These are phyloP conservation scores for Colletotrichum cuscutae DNA, from an alignment of 2,329 filamentous ascomycete genomes.

Conservation along the genomic window DNA sequence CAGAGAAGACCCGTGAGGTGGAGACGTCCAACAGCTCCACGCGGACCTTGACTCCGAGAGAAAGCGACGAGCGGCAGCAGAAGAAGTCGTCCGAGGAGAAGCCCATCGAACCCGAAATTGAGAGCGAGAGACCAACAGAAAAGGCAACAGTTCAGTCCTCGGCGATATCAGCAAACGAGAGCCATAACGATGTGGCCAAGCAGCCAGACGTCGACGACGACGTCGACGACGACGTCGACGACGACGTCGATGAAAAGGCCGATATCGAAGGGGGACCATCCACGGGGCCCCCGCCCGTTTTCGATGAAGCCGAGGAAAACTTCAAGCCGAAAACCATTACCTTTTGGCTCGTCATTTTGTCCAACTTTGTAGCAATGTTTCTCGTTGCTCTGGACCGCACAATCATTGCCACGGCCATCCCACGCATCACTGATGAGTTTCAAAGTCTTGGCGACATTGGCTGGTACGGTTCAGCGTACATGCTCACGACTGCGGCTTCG, in stretches of 20 bases:
- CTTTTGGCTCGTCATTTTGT: conserved; percentile 66
- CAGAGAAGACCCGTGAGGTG: neutral
- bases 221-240: conserved; percentile 19
- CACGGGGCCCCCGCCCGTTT: neutral
- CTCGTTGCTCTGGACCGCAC: conserved; percentile 67
- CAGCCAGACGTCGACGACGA: conserved; percentile 24
- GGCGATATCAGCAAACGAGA: conserved; percentile 16
- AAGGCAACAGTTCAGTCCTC: conserved; percentile 7
- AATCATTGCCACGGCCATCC: conserved; percentile 66
- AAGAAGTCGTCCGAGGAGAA: conserved; percentile 13
- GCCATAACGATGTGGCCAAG: conserved; percentile 14
- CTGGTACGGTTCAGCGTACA: conserved; percentile 72
- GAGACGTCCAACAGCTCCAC: conserved; percentile 26
- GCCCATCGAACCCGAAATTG: neutral
- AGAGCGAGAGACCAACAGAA: neutral
- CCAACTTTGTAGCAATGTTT: conserved; percentile 65
- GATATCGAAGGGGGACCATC: conserved; percentile 14
- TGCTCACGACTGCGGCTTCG: conserved; percentile 68
- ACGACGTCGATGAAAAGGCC: conserved; percentile 25
- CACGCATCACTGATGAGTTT: conserved; percentile 67
- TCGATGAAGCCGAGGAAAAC: conserved; percentile 45
- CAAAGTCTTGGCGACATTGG: conserved; percentile 68
- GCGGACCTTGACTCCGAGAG: conserved; percentile 23
- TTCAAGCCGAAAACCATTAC: conserved; percentile 63
- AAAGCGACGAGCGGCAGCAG: conserved; percentile 20